These are phyloP conservation scores for Malassezia caprae DNA, from an alignment of 1,284 basidiomycete species.

Conservation along the genomic window DNA sequence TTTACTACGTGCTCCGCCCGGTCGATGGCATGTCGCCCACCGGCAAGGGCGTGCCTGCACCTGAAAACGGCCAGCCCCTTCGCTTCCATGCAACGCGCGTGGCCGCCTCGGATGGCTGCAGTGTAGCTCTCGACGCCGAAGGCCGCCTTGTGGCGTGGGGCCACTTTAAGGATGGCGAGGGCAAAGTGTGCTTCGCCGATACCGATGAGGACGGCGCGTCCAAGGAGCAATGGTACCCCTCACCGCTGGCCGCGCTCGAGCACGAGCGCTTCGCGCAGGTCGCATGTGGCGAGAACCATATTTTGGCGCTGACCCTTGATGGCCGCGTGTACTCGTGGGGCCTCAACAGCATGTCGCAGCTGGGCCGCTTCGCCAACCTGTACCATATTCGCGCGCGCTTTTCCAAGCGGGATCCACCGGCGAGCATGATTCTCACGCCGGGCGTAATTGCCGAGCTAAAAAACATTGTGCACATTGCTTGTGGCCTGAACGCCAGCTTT, in stretches of 20 bases:
- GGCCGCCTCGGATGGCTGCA: conserved; percentile 73
- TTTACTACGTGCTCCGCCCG: conserved; percentile 63
- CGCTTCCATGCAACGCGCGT: conserved; percentile 69
- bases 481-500: conserved; percentile 76
- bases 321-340: conserved; percentile 71
- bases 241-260: conserved; percentile 49
- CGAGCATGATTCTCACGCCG: conserved; percentile 70
- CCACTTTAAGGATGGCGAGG: conserved; percentile 69
- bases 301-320: conserved; percentile 71
- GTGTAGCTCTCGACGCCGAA: conserved; percentile 64
- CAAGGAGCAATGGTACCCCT: conserved; percentile 37
- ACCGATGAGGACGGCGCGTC: conserved; percentile 29
- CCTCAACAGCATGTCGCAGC: conserved; percentile 72
- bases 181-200: conserved; percentile 69
- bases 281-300: conserved; percentile 73
- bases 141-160: conserved; percentile 60
- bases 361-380: conserved; percentile 67
- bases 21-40: conserved; percentile 56
- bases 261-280: conserved; percentile 60
- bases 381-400: conserved; percentile 29
- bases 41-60: conserved; percentile 51
- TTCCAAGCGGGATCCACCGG: conserved; percentile 53
- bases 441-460: conserved; percentile 61
- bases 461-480: conserved; percentile 66
- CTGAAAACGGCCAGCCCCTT: conserved; percentile 61